phyloP scores from a whole-genome alignment of 2,329 filamentous ascomycete genomes.

The Teratosphaeria viscida region DNA sequence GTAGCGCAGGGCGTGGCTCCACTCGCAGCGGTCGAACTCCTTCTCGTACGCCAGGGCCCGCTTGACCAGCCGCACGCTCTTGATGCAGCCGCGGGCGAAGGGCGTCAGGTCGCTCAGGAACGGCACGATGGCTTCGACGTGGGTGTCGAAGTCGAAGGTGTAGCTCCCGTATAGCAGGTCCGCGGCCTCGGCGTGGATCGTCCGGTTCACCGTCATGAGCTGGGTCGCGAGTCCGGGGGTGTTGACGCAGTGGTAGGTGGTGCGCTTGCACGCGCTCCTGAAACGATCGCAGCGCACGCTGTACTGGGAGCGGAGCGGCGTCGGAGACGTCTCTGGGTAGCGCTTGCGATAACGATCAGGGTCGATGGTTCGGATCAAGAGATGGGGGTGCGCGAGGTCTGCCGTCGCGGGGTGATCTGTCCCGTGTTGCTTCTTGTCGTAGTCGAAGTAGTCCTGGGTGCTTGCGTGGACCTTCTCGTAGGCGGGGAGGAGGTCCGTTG shows the following conservation, averaged over 20 bases:
- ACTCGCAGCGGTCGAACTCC: slow-evolving; percentile 47
- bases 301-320: slow-evolving; percentile 28
- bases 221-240: slow-evolving; percentile 27
- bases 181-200: slow-evolving; percentile 46
- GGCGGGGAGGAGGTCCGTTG: slow-evolving; percentile 21
- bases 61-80: slow-evolving; percentile 45
- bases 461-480: slow-evolving; percentile 23
- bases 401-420: slow-evolving; percentile 9
- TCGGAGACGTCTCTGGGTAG: slow-evolving; percentile 15
- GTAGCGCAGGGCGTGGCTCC: slow-evolving; percentile 43
- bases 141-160: slow-evolving; percentile 48
- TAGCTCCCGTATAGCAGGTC: slow-evolving; percentile 47
- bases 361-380: slow-evolving; percentile 36
- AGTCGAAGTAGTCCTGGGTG: slow-evolving; percentile 33
- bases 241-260: slow-evolving; percentile 46
- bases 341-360: slow-evolving; percentile 23
- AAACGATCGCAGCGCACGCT: slow-evolving; percentile 32
- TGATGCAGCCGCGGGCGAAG: slow-evolving; percentile 37
- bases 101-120: slow-evolving; percentile 50
- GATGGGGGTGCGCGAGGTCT: slow-evolving; percentile 21
- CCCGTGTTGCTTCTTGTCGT: slow-evolving; percentile 19
- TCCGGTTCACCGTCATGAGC: slow-evolving; percentile 24
- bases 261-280: slow-evolving; percentile 34
- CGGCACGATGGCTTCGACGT: slow-evolving; percentile 50
- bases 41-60: slow-evolving; percentile 43